Conservation (phyloP, 2,329 filamentous ascomycete species). For the Thielaviopsis ethacetica region DNA sequence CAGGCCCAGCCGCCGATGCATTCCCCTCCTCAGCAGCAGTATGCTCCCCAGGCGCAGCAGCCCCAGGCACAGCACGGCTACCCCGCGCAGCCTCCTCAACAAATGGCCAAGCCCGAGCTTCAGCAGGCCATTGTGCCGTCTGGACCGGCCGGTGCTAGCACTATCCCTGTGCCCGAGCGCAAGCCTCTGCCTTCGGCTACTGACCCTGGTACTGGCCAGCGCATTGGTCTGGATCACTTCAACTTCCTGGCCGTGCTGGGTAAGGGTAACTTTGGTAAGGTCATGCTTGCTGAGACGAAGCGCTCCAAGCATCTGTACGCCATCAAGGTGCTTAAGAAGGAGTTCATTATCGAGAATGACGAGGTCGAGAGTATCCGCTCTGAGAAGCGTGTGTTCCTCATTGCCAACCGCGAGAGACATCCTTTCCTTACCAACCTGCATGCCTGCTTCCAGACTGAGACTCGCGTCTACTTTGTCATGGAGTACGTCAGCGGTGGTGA, state of each 20-base stretch:
- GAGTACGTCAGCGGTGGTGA: conserved; percentile 98
- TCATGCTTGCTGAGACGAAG: conserved; percentile 98
- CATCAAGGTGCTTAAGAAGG: conserved; percentile 98
- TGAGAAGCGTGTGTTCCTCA: conserved; percentile 91
- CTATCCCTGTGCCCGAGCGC: conserved; percentile 16
- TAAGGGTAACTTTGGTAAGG: conserved; percentile 98
- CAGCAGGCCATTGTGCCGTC: conserved; percentile 13
- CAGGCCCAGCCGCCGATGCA: conserved; percentile 22
- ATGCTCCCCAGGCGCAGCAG: conserved; percentile 21
- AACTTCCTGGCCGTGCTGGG: conserved; percentile 96
- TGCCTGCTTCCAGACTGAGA: conserved; percentile 98
- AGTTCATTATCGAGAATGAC: conserved; percentile 99
- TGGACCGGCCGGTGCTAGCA: conserved; percentile 16
- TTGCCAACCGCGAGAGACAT: conserved; percentile 92
- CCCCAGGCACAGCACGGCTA: conserved; percentile 21
- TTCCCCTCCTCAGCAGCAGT: conserved; percentile 21
- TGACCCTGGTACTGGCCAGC: conserved; percentile 55
- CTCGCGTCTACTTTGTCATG: conserved; percentile 97
- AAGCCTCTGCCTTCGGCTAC: conserved; percentile 57
- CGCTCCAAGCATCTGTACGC: conserved; percentile 81
- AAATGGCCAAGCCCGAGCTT: conserved; percentile 21
- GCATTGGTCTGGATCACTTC: conserved; percentile 95
- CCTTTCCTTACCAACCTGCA: conserved; percentile 91
- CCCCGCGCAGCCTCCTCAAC: conserved; percentile 19
- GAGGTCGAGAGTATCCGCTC: conserved; percentile 96